Base-by-base conservation (phyloP, 352 stramenopile genomes). In the Phytophthora sp. region DNA sequence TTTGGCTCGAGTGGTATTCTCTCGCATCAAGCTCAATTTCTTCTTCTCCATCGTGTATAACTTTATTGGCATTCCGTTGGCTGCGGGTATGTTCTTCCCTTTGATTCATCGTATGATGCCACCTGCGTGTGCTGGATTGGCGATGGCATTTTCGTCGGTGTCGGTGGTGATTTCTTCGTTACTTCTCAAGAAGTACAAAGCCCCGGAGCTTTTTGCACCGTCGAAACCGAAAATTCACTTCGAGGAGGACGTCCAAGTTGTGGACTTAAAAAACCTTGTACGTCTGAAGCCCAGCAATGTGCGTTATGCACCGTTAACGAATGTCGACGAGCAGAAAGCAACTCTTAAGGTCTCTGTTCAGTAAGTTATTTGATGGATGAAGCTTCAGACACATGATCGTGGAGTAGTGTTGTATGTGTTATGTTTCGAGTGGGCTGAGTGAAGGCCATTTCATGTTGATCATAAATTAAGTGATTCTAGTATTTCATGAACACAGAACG, bases 41-140 rank as follows among this genome's bases (percentile, higher is more conserved):
- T 91, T 95, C 69, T 94, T 91, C 49, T 93, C 88, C 41, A 79
- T 96, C 59, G 76, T 84, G 30, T 96, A 96, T 82, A 96, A 96
- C 65, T 62, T 88, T 13, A 31, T 96, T 1, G 82, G 84, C 7
- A 96, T 96, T 42, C 88, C 88, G 27, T 65, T 96, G 37, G 88
- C 88, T 1, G 82, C 87, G n/a, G 88, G 87, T 1, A 79, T 90
- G 21, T 95, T 96, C 54, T 95, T 93, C 68, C 88, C 87, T 24
- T 48, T 96, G 27, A 66, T 96, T 12, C 85, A 96, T 58, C 76
- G 71, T 26, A 93, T 80, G 74, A 91, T 96, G 79, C 89, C 89
- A 9, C 89, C 89, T 27, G 84, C 85, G 4, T 95, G 86, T 35
- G 88, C 89, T 18, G 89, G 89, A 23, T 74, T 96, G 24, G 86